A percentile compares a stretch with the other conserved stretches of the same genome.
Conservation (phyloP, 1,139 yeast species). For the Waltiozyma sp. region DNA sequence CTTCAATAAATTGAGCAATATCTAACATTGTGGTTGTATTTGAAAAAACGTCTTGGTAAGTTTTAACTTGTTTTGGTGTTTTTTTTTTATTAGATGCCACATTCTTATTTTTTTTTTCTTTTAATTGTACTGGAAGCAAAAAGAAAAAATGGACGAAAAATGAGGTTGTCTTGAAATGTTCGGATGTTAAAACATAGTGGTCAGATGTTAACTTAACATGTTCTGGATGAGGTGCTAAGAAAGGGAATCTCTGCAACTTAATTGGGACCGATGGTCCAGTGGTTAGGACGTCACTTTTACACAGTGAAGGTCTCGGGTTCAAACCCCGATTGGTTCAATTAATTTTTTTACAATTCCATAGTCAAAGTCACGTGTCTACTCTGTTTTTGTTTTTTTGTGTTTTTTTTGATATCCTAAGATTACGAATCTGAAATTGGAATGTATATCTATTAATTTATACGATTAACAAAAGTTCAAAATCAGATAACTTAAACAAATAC, state of each 20-base stretch:
- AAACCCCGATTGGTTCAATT: constrained; percentile 16
- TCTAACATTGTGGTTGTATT: constrained; percentile 57
- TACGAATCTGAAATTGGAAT: too few species aligned
- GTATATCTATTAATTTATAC: too few species aligned
- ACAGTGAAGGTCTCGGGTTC: constrained; percentile 17
- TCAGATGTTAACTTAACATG: too few species aligned
- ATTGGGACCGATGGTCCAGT: constrained; percentile 15
- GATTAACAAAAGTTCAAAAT: neutral
- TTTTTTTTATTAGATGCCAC: neutral
- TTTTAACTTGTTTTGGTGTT: neutral
- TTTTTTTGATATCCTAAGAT: too few species aligned
- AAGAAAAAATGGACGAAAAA: neutral
- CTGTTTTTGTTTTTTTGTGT: too few species aligned
- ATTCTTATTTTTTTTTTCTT: neutral
- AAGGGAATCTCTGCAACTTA: too few species aligned
- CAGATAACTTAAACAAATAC: too few species aligned
- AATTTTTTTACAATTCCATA: constrained; percentile 1
- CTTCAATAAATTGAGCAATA: constrained; percentile 81
- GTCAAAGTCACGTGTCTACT: neutral
- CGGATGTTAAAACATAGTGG: neutral
- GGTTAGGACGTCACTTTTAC: constrained; percentile 17
- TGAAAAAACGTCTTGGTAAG: neutral
- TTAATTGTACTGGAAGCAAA: too few species aligned
- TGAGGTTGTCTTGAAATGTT: neutral
- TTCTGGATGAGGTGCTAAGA: too few species aligned